A percentile compares a stretch with the other conserved stretches of the same genome.
Evolutionary conservation across 2,329 filamentous ascomycete genomes (phyloP).

Genomic region (Apiospora marii): DNA sequence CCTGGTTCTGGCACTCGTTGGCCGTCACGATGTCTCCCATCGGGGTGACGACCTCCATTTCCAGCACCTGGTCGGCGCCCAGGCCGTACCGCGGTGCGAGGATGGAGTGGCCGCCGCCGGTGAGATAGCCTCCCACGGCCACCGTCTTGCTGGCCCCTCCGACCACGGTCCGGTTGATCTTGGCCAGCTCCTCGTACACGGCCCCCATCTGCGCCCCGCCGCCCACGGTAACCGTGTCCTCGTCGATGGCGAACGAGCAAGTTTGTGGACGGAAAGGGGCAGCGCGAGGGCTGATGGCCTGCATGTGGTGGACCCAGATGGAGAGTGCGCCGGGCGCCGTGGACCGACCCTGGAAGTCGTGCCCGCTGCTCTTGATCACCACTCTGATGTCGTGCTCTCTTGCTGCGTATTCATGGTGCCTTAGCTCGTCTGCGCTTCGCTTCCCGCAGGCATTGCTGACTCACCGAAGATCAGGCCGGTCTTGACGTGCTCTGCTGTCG

Average conservation of each 20-base stretch:
- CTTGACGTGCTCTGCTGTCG: slow-evolving; percentile 44
- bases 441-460: slow-evolving; percentile 1
- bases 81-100: slow-evolving; percentile 63
- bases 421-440: background rate
- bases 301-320: slow-evolving; percentile 61
- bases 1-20: slow-evolving; percentile 60
- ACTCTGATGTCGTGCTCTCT: slow-evolving; percentile 52
- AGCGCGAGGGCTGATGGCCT: slow-evolving; percentile 45
- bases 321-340: slow-evolving; percentile 59
- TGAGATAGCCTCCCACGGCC: slow-evolving; percentile 66
- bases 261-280: slow-evolving; percentile 50
- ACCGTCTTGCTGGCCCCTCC: slow-evolving; percentile 64
- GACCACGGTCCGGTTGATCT: slow-evolving; percentile 57
- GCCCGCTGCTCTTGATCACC: slow-evolving; percentile 53
- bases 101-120: slow-evolving; percentile 67
- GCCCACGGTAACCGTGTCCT: slow-evolving; percentile 59
- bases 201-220: slow-evolving; percentile 61
- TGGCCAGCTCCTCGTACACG: slow-evolving; percentile 54
- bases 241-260: slow-evolving; percentile 50
- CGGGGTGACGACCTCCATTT: slow-evolving; percentile 64
- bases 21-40: slow-evolving; percentile 57
- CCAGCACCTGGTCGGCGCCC: slow-evolving; percentile 68
- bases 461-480: slow-evolving; percentile 53
- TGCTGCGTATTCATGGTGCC: slow-evolving; percentile 32
- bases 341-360: slow-evolving; percentile 55